Base-by-base conservation (phyloP, 345 rosid species). In the Rhodamnia argentea region DNA sequence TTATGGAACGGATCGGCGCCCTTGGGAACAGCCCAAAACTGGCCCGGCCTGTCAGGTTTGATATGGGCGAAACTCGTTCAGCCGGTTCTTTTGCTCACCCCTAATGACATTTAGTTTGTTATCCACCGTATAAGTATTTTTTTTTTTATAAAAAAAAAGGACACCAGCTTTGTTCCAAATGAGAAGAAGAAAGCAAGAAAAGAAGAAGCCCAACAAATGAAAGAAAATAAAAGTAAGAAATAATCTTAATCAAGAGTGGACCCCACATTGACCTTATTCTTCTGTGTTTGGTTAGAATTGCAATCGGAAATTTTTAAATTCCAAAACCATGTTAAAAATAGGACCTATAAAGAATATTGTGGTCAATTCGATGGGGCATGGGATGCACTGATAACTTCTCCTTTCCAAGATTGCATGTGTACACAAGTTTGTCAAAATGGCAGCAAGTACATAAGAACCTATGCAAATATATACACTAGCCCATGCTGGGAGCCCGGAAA, bases 151-250 rank as follows among this genome's bases (percentile, higher is more conserved):
- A 26, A 4, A 9, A 7, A 7, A 26, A 4, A 26, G 62, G 62
- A 58, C 62, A 0, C 15, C 0, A 26, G 29, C 64, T 58, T 58
- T 27, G 0, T 26, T 58, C 29, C 64, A 11, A 26, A 58, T 2
- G 0, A 12, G 13, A 58, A 58, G 0, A 58, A 58, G 47, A 7
- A 44, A 7, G 47, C 47, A 44, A 44, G 47, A 44, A 0, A 57
- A 0, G 60, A 24, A 5, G 29, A 58, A 0, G 0, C 64, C 0
- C 12, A 26, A 26, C 64, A 26, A 58, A 58, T 11, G 0, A 14
- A 11, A 58, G 29, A 5, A 4, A 26, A 52, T 12, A 26, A 60
- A 60, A 3, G 10, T 27, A 27, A 60, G 74, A 27, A 60, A 27
- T 13, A 60, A 60, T 60, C 14, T 16, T 60, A 0, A 27, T 27